Percentiles rank a stretch among this genome's conserved stretches.
Conservation (phyloP, 2,329 filamentous ascomycete genomes). For the Tolypocladium pustulatum region DNA sequence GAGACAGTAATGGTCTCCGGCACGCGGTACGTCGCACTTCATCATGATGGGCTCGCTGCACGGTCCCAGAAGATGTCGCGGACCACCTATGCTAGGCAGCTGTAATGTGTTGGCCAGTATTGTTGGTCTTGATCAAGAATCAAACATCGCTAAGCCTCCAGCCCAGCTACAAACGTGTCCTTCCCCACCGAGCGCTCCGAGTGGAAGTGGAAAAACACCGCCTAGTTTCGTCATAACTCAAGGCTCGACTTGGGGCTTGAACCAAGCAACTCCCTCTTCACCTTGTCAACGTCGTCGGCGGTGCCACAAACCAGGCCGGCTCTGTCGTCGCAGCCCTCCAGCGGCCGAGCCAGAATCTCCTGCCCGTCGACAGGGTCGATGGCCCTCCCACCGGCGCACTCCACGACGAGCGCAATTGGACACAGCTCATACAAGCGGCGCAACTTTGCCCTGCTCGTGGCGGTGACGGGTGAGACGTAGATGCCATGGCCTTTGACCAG, state of each 20-base stretch:
- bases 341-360: conserved; percentile 26
- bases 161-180: background rate
- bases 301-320: conserved; percentile 41
- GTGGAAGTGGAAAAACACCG: too few species aligned
- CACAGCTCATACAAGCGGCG: conserved; percentile 47
- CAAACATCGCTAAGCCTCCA: background rate
- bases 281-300: conserved; percentile 33
- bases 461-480: conserved; percentile 47
- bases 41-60: background rate
- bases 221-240: background rate
- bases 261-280: conserved; percentile 5
- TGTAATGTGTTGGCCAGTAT: background rate
- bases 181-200: background rate
- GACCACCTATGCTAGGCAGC: background rate
- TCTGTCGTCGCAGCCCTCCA: conserved; percentile 35
- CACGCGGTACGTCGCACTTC: background rate
- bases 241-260: background rate
- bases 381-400: conserved; percentile 48
- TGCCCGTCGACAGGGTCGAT: conserved; percentile 35
- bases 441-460: conserved; percentile 42
- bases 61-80: background rate
- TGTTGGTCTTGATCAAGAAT: background rate
- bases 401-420: conserved; percentile 48
- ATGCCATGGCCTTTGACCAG: conserved; percentile 52
- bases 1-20: background rate